Base-by-base conservation (phyloP, 1,284 basidiomycete species). In the Papiliotrema fonsecae region DNA sequence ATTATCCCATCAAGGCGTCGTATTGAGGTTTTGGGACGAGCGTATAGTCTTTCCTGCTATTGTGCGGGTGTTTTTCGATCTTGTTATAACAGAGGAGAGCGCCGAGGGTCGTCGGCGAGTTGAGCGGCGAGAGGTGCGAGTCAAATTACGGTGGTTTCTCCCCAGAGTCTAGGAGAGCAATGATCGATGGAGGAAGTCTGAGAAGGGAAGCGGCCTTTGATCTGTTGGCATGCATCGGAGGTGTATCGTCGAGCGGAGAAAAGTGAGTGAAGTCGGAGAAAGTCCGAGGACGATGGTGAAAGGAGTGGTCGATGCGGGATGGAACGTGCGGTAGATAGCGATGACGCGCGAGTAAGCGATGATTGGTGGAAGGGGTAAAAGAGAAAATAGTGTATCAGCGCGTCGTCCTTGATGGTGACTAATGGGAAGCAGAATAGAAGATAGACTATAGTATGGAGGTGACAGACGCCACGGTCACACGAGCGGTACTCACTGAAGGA, bases 111-210 rank as follows among this genome's bases (percentile, higher is more conserved):
- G 35, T n/a, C 38, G n/a, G 42, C 35, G 40, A 40, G 38, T 35
- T 14, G 25, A 28, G 43, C 47, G 32, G 21, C 28, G 34, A n/a
- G 24, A 34, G 40, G 42, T 28, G 37, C 47, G 41, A 65, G 61
- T 49, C 65, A 49, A 67, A 52, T 73, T 71, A 73, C 48, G 70
- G 70, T 42, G 70, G 70, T 58, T 70, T 70, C 57, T 63, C 66
- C 42, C 67, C 69, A 45, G 58, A 63, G 56, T 64, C 62, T 53
- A 70, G 61, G 44, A 71, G 61, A 32, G 64, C 61, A 53, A 67
- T 62, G 55, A 73, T 70, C 47, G 65, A 61, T 28, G 67, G 63
- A 36, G 68, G 64, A 41, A 66, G 62, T 43, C 67, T 59, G 54
- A 68, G 68, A 42, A 65, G 62, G 48, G 63, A 59, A 48, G 65